Base-by-base conservation (phyloP, 1,284 basidiomycete species). In the Irpex sp. region DNA sequence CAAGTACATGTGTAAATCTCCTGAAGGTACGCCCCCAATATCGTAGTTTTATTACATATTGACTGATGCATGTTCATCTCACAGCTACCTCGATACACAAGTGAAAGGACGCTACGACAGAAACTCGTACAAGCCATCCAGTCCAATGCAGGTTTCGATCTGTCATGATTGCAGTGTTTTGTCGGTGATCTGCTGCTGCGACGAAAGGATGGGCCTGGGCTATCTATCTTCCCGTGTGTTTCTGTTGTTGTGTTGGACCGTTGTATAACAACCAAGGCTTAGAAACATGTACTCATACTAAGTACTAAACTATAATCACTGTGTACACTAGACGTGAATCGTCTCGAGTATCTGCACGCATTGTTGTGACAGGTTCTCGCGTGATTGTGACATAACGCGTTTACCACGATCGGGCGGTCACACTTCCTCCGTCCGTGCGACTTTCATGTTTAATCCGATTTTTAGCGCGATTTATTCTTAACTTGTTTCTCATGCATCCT, bases 51-150 rank as follows among this genome's bases (percentile, higher is more conserved):
- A 55, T 47, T 59, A 21, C 16, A 9, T 47, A 51, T 60, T 58
- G 28, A 53, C 66, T 49, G 45, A 7, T 51, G 9, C 3, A 19
- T 35, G 52, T 54, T 16, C 14, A 4, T 28, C 37, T 39, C 67
- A 47, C 70, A 92, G 87, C 79, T 93, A 18, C 90, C 91, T 14
- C 76, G 81, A 35, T 93, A 93, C 67, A 74, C 76, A 63, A 86
- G 77, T 67, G 88, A 91, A 69, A 70, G 72, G 14, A 77, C 82
- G 3, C 76, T 97, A 33, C 76, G 82, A n/a, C 76, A 82, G 54
- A 96, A 96, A 72, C 77, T 96, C n/a, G 69, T 95, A 10, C 89
- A 94, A 69, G 91, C 94, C 3, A 93, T 96, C 69, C 88, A 82
- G 55, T 84, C 91, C 0, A 88, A 87, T 36, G 92, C 93, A 5